Evolutionary conservation across 1,139 yeast species (phyloP), one percentile per base, ranked within the genome.

Genomic region (Zygosaccharomyces sapae): DNA sequence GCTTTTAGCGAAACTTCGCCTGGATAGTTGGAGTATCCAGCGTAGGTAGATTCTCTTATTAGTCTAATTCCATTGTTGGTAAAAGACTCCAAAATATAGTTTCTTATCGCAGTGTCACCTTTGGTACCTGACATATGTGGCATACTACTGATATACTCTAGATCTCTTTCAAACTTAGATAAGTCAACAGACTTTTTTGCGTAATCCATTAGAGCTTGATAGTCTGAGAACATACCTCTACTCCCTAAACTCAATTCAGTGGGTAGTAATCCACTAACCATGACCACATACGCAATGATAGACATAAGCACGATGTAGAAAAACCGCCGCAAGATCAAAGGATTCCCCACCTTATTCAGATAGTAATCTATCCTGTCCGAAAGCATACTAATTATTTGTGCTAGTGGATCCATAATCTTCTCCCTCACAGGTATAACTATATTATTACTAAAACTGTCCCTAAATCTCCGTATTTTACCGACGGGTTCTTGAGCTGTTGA

Each of bases 51-150:
- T 44, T 77, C 73, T 33, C 77, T 79, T 6, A 77, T 72, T 10
- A 71, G 52, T 36, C 71, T 68, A 41, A 86, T 59, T 2, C 86
- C 85, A 55, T 79, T 79, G 47, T 78, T 75, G 20, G 67, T 62
- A 68, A 86, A 79, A 48, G 77, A 76, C 10, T 75, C 72, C 53
- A 77, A 74, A 19, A 90, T 72, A 63, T 83, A 88, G 51, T 75
- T 73, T 1, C 88, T 83, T 31, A 88, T 68, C 0, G 88, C 75
- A 50, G 80, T 66, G 62, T 89, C 97, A 12, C 96, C 97, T 13
- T 79, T 78, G 1, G 97, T 83, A 1, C 97, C 97, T 0, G 96
- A 81, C 53, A 82, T 68, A 63, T 88, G 97, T 1, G 96, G 89
- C 80, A 89, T 79, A 1, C 88, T 79, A 12, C 92, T 80, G 34